A percentile compares a stretch with the other conserved stretches of the same genome.
Conservation (phyloP, 495 filamentous ascomycete species). For the Neurospora sp. region DNA sequence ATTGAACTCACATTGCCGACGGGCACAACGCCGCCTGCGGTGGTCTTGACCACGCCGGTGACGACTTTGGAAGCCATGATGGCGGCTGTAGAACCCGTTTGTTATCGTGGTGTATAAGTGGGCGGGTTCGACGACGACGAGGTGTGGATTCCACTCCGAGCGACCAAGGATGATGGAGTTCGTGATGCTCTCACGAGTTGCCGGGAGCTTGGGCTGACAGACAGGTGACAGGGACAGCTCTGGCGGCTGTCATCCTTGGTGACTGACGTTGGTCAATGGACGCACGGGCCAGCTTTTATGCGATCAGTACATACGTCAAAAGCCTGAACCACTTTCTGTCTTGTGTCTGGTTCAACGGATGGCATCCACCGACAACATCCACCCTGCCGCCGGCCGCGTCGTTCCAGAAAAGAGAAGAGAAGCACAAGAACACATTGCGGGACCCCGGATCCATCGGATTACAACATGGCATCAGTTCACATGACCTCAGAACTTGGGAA, state of each 20-base stretch:
- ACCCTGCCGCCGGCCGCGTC: background rate
- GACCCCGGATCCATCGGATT: background rate
- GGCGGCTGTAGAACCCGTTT: slow-evolving; percentile 8
- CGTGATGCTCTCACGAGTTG: background rate
- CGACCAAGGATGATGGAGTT: background rate
- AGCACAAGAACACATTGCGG: background rate
- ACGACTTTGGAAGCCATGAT: slow-evolving; percentile 46
- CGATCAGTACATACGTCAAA: background rate
- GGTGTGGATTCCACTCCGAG: background rate
- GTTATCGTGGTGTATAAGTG: background rate
- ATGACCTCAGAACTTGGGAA: background rate
- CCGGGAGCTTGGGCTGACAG: background rate
- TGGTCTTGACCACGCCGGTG: slow-evolving; percentile 42
- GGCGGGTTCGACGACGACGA: background rate
- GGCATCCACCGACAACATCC: background rate
- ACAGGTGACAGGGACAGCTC: background rate
- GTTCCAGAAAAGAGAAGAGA: background rate
- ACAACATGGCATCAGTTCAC: background rate
- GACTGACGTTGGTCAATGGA: background rate
- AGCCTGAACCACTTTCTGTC: background rate
- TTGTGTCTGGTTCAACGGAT: background rate
- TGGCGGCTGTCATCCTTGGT: background rate
- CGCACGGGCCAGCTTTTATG: background rate
- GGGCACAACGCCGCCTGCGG: slow-evolving; percentile 34
- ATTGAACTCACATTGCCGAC: slow-evolving; percentile 33